Base-by-base conservation (phyloP, 441 rosid genomes). In the Bruguiera hainesii region DNA sequence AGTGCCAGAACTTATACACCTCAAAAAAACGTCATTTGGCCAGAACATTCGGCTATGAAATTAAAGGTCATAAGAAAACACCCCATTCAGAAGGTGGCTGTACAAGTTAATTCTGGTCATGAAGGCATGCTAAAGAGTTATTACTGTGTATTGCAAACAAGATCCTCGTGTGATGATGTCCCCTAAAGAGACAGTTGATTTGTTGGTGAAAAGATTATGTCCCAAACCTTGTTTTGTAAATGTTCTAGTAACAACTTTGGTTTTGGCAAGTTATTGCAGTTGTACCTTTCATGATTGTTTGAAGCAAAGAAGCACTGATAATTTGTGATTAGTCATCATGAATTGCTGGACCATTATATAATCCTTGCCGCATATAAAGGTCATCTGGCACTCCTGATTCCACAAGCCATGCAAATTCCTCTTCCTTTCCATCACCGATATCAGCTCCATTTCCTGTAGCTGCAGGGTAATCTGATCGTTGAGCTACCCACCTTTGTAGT, bases 381-480 rank as follows among this genome's bases (percentile, higher is more conserved):
- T 85, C 74, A 21, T 81, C 89, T 2, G 96, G 93, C 3, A 93
- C 78, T 21, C 79, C 84, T 7, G 77, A 81, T 85, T 88, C 88
- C 4, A 87, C 88, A 60, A 94, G 97, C 99, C 98, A 89, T 23
- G 91, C 97, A 68, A 83, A 78, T 5, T 86, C 85, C 67, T 87
- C 96, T 76, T 75, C 83, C 23, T 86, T 80, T 55, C 79, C 84
- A 61, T 83, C 81, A 21, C 64, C 67, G 3, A 46, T 61, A 63
- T 74, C 85, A 20, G 73, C 65, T 75, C 77, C 83, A 56, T 70
- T 73, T 73, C 82, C 92, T 70, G 81, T 70, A 67, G 78, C 72
- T 75, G 68, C 69, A 57, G 7, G 15, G 30, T 16, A 60, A 30
- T 46, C 26, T 64, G 59, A 46, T 53, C 46, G 64, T 61, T 28